These are phyloP conservation scores for Meripilus lineatus DNA, from an alignment of 1,284 basidiomycete genomes.

Conservation along the genomic window DNA sequence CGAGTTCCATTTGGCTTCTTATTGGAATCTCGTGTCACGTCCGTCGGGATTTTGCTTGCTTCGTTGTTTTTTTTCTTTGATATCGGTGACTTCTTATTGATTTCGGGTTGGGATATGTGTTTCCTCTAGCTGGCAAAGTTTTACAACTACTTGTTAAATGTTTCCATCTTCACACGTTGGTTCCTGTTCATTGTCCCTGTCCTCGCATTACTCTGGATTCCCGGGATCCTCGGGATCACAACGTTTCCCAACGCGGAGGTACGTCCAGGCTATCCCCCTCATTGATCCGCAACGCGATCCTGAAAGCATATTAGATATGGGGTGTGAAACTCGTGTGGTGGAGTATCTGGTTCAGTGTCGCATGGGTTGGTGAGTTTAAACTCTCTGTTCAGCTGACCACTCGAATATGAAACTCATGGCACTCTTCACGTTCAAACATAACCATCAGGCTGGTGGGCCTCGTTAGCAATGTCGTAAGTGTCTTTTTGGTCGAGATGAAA, in stretches of 20 bases:
- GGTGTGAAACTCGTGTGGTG: slow-evolving; percentile 71
- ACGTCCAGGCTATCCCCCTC: slow-evolving; percentile 15
- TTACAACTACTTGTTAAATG: slow-evolving; percentile 74
- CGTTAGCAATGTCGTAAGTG: slow-evolving; percentile 60
- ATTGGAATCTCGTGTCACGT: background rate
- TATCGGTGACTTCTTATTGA: background rate
- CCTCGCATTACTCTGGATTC: slow-evolving; percentile 70
- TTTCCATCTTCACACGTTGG: slow-evolving; percentile 80
- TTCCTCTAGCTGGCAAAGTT: slow-evolving; percentile 43
- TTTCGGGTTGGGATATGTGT: background rate
- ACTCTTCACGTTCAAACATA: too few relatives aligned
- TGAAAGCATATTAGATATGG: slow-evolving; percentile 40
- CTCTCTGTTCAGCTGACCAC: slow-evolving; percentile 2
- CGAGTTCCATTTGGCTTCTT: too few relatives aligned
- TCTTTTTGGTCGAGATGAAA: background rate
- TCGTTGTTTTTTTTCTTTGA: background rate
- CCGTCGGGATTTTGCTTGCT: background rate
- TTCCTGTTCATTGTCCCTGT: slow-evolving; percentile 74
- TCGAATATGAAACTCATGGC: slow-evolving; percentile 4
- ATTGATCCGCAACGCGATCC: background rate
- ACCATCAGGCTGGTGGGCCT: slow-evolving; percentile 83
- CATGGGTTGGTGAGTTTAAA: slow-evolving; percentile 58
- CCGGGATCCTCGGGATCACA: slow-evolving; percentile 69
- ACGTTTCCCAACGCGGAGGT: slow-evolving; percentile 50
- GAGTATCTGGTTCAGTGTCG: slow-evolving; percentile 81